A percentile compares a stretch with the other conserved stretches of the same genome.
These are phyloP conservation scores for Stellera chamaejasme DNA, from an alignment of 345 rosid genomes.

Conservation along the genomic window DNA sequence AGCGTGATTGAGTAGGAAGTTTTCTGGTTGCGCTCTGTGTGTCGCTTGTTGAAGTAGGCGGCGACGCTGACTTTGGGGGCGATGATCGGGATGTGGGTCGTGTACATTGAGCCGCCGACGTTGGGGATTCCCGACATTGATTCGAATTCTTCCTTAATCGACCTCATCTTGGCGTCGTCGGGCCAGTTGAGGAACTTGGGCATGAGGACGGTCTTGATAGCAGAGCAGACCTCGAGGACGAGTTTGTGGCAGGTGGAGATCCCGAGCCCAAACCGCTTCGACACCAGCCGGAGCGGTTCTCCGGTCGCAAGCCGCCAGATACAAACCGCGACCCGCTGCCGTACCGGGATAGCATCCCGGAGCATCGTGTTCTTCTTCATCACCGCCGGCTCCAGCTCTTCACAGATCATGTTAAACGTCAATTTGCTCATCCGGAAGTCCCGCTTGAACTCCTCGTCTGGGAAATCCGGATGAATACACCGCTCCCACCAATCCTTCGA, in stretches of 20 bases:
- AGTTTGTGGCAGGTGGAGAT: conserved; percentile 55
- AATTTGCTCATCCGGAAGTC: conserved; percentile 42
- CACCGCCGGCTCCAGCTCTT: conserved; percentile 32
- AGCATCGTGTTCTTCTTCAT: conserved; percentile 49
- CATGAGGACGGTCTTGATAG: conserved; percentile 34
- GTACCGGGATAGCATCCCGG: conserved; percentile 49
- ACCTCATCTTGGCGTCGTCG: conserved; percentile 15
- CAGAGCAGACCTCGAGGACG: conserved; percentile 43
- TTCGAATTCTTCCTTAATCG: conserved; percentile 22
- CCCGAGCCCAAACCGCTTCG: conserved; percentile 48
- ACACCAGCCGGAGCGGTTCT: conserved; percentile 41
- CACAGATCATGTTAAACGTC: conserved; percentile 36
- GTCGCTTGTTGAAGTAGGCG: conserved; percentile 39
- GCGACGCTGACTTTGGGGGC: conserved; percentile 36
- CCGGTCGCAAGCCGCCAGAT: conserved; percentile 54
- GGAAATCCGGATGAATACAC: conserved; percentile 36
- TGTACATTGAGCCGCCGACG: conserved; percentile 43
- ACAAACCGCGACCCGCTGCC: conserved; percentile 52
- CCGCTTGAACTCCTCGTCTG: conserved; percentile 37
- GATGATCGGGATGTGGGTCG: conserved; percentile 40
- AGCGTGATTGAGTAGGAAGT: conserved; percentile 41
- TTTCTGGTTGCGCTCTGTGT: conserved; percentile 45
- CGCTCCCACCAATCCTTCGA: conserved; percentile 55
- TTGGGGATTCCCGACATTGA: conserved; percentile 28
- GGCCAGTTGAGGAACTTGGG: conserved; percentile 48